Base-by-base conservation (phyloP, 2,329 filamentous ascomycete genomes). In the Lachnellula arida region DNA sequence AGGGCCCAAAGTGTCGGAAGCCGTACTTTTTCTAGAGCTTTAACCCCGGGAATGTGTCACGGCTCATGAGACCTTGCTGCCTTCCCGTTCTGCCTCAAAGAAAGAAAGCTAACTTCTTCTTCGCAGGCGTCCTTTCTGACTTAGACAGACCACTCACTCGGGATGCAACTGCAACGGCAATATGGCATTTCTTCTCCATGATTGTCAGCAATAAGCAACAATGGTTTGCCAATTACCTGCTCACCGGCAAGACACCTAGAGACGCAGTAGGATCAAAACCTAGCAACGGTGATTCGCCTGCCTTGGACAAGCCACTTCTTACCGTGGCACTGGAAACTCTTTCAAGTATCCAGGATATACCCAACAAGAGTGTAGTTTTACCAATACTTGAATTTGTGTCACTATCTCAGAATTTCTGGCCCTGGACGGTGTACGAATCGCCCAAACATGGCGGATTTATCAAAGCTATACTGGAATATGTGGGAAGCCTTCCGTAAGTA, bases 141-240 rank as follows among this genome's bases (percentile, higher is more conserved):
- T 78, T 97, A 25, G 90, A 93, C 63, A 85, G 84, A 62, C 91
- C 92, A 3, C 81, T 94, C 55, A 78, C 81, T 51, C 78, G 91
- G 63, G 73, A 80, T 2, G 71, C 77, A 5, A 82, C 91, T 53
- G 83, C 88, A 42, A 81, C 83, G 43, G 78, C 79, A 7, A 87
- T 91, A 19, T 99, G 93, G 94, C 84, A 82, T 55, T 86, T 99
- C 67, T 84, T 97, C 52, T 89, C 92, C 2, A 86, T 87, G 3
- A 87, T 97, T 47, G 82, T 99, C 58, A 88, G 88, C 62, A 92
- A 91, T 69, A 86, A 91, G 60, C 94, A 99, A 70, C 92, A 96
- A 68, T 97, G 93, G 89, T 89, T 99, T 76, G 90, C 93, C 0
- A 90, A 96, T 59, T 96, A 92, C 68, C 79, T 99, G 8, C 82